Percentiles rank a stretch among this genome's conserved stretches.
phyloP scores from a whole-genome alignment of 192 early-diverging fungal genomes.

The Phycomyces blakesleeanus region DNA sequence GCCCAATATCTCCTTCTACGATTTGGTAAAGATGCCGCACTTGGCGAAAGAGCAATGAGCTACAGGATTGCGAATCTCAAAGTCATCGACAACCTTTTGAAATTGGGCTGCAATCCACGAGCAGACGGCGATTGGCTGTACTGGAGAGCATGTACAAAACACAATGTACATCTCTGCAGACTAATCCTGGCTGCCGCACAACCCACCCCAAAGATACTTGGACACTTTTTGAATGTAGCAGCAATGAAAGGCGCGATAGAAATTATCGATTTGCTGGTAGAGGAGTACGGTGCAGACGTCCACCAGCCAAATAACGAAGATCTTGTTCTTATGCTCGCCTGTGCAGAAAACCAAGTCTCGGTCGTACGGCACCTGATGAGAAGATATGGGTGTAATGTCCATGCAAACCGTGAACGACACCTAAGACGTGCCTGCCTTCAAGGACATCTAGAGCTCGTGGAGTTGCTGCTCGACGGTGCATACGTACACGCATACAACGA shows the following conservation, averaged over 20 bases:
- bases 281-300: constrained; percentile 9
- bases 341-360: constrained; percentile 20
- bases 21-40: constrained; percentile 19
- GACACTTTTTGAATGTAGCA: constrained; percentile 20
- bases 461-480: constrained; percentile 22
- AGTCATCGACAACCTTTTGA: constrained; percentile 19
- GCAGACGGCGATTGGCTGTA: constrained; percentile 23
- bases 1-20: constrained; percentile 22
- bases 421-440: constrained; percentile 25
- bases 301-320: constrained; percentile 6
- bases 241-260: constrained; percentile 18
- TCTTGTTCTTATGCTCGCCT: constrained; percentile 18
- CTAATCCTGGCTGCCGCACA: constrained; percentile 12
- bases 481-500: constrained; percentile 27
- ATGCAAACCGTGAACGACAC: constrained; percentile 17
- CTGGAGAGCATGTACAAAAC: constrained; percentile 2
- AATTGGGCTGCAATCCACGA: constrained; percentile 11
- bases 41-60: constrained; percentile 8
- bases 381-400: constrained; percentile 19
- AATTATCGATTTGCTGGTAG: constrained; percentile 24
- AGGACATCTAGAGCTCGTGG: constrained; percentile 22
- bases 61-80: constrained; percentile 6
- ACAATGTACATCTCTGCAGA: neutral
- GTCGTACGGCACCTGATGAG: constrained; percentile 23
- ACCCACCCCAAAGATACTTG: neutral